Conservation (phyloP, 169 alveolate genomes). For the Plasmodium vivax region DNA sequence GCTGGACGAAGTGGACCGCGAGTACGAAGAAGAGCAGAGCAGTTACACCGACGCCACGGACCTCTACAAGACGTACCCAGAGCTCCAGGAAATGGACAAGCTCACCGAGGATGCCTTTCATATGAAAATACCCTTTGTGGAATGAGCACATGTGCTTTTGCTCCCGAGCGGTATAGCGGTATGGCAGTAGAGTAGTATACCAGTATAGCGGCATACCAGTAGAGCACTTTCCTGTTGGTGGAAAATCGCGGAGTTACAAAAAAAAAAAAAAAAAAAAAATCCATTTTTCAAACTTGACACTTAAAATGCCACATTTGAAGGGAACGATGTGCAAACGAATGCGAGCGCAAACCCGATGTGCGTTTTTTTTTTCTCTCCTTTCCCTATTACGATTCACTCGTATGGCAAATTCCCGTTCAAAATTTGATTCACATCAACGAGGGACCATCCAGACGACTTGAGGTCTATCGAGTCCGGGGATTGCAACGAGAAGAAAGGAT, state of each 20-base stretch:
- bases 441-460: conserved; percentile 68
- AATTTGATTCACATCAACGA: conserved; percentile 73
- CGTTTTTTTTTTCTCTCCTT: background rate
- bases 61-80: conserved; percentile 48
- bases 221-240: background rate
- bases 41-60: conserved; percentile 56
- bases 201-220: background rate
- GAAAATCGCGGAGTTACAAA: background rate
- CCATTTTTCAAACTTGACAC: background rate
- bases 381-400: background rate
- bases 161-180: background rate
- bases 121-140: conserved; percentile 75
- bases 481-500: conserved; percentile 60
- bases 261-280: too few species aligned
- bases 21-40: conserved; percentile 71
- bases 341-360: background rate
- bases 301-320: background rate
- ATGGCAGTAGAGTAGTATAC: too few species aligned
- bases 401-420: conserved; percentile 69
- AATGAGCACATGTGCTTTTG: background rate
- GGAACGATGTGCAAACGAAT: background rate
- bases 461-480: conserved; percentile 54
- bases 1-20: conserved; percentile 66
- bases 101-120: conserved; percentile 60
- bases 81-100: conserved; percentile 68